Evolutionary conservation across 129 eudicot species (phyloP), one percentile per base, ranked within the genome.

Genomic region (Gnaphalium uliginosum): DNA sequence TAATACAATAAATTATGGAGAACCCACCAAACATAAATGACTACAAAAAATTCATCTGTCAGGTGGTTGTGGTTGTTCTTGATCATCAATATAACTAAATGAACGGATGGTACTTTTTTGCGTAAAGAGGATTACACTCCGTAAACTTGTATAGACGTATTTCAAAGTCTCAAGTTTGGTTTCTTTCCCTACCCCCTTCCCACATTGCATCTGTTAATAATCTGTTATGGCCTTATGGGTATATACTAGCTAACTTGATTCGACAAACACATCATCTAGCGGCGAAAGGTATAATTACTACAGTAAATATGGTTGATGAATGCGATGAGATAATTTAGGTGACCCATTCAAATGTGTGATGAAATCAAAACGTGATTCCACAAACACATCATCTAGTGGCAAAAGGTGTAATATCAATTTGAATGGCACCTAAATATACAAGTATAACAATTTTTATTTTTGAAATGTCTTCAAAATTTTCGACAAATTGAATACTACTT

Each of bases 121-220:
- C 61, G 61, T 56, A 1, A 56, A 56, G 21, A 56, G 24, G 21
- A 56, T 6, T 35, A 19, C 25, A 9, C 24, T 56, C 23, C 24
- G 61, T 19, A 19, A 23, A 56, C 10, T 35, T 35, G 6, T 35
- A 35, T 35, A 35, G 61, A 56, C 25, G 61, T 56, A 25, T 56
- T 56, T 53, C n/a, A n/a, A n/a, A n/a, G n/a, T n/a, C n/a, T 35
- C 61, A 56, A 19, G 61, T 56, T 56, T 56, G 61, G 61, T 19
- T 56, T 19, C 61, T 23, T 56, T 10, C 10, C 25, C 61, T 56
- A 56, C 25, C 25, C 39, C 39, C 39, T 56, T 56, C 61, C 9
- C 26, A 56, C 23, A 56, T 18, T 19, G n/a, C n/a, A n/a, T n/a
- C n/a, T n/a, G n/a, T n/a, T n/a, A n/a, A n/a, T 56, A 25, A 23